Percentiles rank a stretch among this genome's conserved stretches.
These are phyloP conservation scores for Albophoma yamanashiensis DNA, from an alignment of 2,329 filamentous ascomycete genomes.

Conservation along the genomic window DNA sequence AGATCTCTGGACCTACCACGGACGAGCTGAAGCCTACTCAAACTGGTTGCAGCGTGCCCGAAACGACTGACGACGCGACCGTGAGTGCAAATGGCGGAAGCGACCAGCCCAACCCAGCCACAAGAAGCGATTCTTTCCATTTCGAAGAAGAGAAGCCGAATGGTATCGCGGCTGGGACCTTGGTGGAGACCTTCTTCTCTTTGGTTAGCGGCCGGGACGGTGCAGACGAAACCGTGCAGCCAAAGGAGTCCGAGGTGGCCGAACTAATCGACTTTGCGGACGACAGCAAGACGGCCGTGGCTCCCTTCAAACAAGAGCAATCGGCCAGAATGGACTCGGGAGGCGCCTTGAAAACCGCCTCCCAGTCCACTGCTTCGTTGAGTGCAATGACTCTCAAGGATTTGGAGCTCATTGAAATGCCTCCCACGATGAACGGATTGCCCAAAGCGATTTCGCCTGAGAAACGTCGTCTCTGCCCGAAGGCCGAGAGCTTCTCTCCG, in stretches of 20 bases:
- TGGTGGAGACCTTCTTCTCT: slow-evolving; percentile 11
- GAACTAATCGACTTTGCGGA: neutral
- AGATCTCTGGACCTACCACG: neutral
- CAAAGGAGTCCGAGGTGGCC: neutral
- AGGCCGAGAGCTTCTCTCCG: neutral
- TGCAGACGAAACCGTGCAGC: neutral
- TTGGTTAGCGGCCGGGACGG: slow-evolving; percentile 1
- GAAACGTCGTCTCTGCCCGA: neutral
- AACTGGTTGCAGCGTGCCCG: neutral
- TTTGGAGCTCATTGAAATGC: neutral
- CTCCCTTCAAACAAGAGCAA: neutral
- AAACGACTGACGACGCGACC: neutral
- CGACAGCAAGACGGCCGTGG: no score
- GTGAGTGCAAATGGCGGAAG: neutral
- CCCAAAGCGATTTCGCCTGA: no score
- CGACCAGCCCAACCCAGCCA: neutral
- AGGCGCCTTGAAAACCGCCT: neutral
- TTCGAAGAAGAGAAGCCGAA: neutral
- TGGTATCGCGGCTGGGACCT: neutral
- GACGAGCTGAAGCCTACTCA: neutral
- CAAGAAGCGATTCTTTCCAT: neutral
- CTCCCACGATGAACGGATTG: neutral
- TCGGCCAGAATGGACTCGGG: neutral
- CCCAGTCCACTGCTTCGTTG: neutral
- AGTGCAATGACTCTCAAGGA: neutral